Base-by-base conservation (phyloP, 805 yeast species). In the Monosporozyma servazzii region DNA sequence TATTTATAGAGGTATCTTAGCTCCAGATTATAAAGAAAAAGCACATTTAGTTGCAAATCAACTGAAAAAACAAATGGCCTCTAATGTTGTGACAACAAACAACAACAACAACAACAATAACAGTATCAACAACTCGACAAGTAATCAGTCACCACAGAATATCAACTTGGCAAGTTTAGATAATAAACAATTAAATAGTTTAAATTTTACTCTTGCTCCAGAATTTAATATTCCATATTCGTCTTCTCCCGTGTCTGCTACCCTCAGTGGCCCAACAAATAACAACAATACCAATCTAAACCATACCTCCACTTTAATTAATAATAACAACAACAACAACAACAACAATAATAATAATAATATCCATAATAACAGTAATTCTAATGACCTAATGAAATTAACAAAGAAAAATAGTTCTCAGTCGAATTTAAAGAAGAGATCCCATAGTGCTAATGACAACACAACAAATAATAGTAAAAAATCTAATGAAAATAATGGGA, bases 221-320 rank as follows among this genome's bases (percentile, higher is more conserved):
- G 69, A 66, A 40, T 66, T 63, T 45, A 64, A 65, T 55, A 83
- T 85, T 53, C 91, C 91, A 5, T 85, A 85, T 58, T 73, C 81
- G 41, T 76, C 84, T 25, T 88, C 91, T 5, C 91, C 91, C 0
- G 91, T 85, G 1, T 81, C 90, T 0, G 91, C 84, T 2, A 82
- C 90, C 3, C 50, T 66, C 25, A 60, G 63, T 17, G 62, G 62
- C 15, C 47, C 56, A 25, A 43, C 45, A 23, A 48, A 37, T 15
- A 50, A 47, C 21, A 42, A 41, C 47, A 45, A 43, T n/a, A 25
- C 27, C 7, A 45, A 45, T 33, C 18, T 10, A 30, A 49, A 48
- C 18, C 46, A 43, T 21, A 6, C 42, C 15, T 3, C 42, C 15
- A 20, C 39, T 17, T 49, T 33, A 29, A 46, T 20, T 17, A 23